phyloP scores from a whole-genome alignment of 2,329 filamentous ascomycete species.

The Pseudocercospora cruenta region DNA sequence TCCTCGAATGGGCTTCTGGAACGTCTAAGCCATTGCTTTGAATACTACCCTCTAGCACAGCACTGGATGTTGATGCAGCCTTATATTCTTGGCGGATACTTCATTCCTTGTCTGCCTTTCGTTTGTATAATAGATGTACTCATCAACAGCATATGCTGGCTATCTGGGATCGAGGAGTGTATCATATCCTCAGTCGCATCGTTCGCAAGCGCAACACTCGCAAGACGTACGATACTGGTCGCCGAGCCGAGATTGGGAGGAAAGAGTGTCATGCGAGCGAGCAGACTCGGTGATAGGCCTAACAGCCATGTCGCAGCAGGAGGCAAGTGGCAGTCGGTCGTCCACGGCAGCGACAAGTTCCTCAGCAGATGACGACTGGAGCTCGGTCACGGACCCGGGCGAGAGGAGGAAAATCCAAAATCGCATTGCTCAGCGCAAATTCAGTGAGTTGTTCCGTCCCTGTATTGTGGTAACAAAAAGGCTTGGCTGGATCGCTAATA shows the following conservation, averaged over 20 bases:
- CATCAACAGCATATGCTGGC: not conserved
- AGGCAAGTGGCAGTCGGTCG: slow-evolving; percentile 11
- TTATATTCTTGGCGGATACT: slow-evolving; percentile 5
- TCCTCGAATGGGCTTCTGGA: slow-evolving; percentile 2
- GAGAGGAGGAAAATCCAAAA: slow-evolving; percentile 77
- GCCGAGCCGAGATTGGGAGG: not conserved
- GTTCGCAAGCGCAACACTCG: not conserved
- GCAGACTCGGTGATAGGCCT: slow-evolving; percentile 2
- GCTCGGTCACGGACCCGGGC: slow-evolving; percentile 68
- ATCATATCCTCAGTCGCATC: not conserved
- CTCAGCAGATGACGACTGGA: slow-evolving; percentile 65
- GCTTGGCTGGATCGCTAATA: not conserved
- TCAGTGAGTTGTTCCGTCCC: slow-evolving; percentile 61
- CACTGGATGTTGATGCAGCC: slow-evolving; percentile 20
- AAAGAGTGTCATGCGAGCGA: slow-evolving; percentile 2
- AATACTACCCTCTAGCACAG: slow-evolving; percentile 11
- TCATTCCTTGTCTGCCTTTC: not conserved
- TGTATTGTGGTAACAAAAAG: not conserved
- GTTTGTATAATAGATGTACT: slow-evolving; percentile 7
- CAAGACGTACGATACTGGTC: not conserved
- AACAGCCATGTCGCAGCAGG: slow-evolving; percentile 27
- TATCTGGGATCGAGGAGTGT: not conserved
- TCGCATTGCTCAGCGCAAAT: slow-evolving; percentile 74
- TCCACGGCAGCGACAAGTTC: slow-evolving; percentile 16
- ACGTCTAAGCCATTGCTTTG: slow-evolving; percentile 19